Conservation (phyloP, 78 protist genomes). For the slime mould (Dictyostelium discoideum) region DNA sequence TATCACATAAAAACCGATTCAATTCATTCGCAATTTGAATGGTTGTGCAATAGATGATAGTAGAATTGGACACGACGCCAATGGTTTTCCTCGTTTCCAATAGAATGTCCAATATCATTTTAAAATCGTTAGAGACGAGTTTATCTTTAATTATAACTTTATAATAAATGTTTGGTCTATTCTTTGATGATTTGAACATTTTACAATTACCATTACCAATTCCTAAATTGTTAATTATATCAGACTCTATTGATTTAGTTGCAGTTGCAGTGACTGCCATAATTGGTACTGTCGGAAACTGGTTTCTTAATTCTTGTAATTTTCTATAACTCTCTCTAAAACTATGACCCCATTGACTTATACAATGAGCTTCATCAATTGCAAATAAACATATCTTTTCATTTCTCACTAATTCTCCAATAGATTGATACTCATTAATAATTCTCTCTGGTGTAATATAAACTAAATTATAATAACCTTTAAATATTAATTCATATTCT, state of each 20-base stretch:
- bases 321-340: conserved; percentile 79
- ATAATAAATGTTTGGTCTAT: conserved; percentile 62
- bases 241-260: conserved; percentile 39
- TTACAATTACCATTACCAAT: neutral
- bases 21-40: conserved; percentile 16
- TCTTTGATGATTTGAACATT: neutral
- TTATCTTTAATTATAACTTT: neutral
- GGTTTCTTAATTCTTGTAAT: neutral
- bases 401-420: neutral
- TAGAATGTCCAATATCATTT: neutral
- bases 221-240: neutral
- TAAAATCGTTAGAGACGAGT: neutral
- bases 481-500: conserved; percentile 6
- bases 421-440: neutral
- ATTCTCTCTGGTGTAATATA: conserved; percentile 88
- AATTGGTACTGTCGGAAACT: conserved; percentile 45
- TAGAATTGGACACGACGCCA: neutral
- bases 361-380: conserved; percentile 95
- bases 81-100: neutral
- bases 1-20: neutral
- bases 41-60: conserved; percentile 69
- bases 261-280: conserved; percentile 90
- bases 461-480: conserved; percentile 40
- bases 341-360: conserved; percentile 94
- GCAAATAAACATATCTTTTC: conserved; percentile 49